phyloP scores from a whole-genome alignment of 23 red algal species.

The Gracilaria domingensis region DNA sequence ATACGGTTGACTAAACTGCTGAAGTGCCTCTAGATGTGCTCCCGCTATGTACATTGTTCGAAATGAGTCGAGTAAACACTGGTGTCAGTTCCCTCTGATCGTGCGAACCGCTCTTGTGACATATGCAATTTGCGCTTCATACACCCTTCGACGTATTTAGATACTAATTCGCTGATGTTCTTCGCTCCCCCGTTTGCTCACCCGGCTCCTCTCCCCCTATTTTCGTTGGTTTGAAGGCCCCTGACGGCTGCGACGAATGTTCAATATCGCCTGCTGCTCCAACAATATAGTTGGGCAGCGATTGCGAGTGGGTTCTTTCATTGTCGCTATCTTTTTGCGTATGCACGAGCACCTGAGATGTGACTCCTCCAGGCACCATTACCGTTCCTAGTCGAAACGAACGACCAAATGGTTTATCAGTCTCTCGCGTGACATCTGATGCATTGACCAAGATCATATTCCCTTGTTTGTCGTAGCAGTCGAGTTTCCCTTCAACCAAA shows the following conservation, averaged over 20 bases:
- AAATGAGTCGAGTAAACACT: background rate
- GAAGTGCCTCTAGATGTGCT: background rate
- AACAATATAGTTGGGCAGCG: background rate
- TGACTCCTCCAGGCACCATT: conserved; percentile 29
- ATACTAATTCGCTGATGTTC: background rate
- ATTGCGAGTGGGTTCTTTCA: too few species aligned
- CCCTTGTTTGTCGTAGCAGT: conserved; percentile 63
- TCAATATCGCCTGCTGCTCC: background rate
- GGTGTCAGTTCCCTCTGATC: background rate
- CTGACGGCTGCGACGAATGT: background rate
- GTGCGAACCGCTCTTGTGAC: background rate
- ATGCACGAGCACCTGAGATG: conserved; percentile 12
- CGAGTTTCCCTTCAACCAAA: conserved; percentile 55
- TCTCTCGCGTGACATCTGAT: conserved; percentile 52
- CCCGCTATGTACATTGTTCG: background rate
- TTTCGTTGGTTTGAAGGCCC: background rate
- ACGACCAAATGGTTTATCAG: conserved; percentile 23
- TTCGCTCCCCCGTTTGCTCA: background rate
- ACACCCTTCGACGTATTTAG: background rate
- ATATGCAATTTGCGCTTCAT: background rate
- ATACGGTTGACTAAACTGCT: background rate
- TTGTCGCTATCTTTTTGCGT: background rate
- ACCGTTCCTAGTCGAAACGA: conserved; percentile 44
- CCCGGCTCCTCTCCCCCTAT: background rate
- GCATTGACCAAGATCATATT: conserved; percentile 62